phyloP scores from a whole-genome alignment of 768 basidiomycete species.

The Tephrocybe rancida region DNA sequence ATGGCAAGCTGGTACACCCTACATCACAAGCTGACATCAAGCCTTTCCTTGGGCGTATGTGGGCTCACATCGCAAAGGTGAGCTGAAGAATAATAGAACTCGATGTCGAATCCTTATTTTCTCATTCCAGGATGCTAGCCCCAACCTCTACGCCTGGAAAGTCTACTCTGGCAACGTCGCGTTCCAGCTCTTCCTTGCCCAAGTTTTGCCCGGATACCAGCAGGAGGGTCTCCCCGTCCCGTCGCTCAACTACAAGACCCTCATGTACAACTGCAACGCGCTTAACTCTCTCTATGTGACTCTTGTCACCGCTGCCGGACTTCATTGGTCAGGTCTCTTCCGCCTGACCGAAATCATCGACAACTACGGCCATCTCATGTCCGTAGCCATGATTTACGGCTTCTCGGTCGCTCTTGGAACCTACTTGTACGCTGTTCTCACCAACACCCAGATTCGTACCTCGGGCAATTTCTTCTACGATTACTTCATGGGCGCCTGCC shows the following conservation, averaged over 20 bases:
- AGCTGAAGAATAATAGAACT: slow-evolving; percentile 4
- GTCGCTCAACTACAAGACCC: slow-evolving; percentile 88
- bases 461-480: slow-evolving; percentile 95
- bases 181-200: slow-evolving; percentile 89
- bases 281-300: slow-evolving; percentile 84
- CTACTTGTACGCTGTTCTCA: slow-evolving; percentile 77
- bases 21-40: slow-evolving; percentile 65
- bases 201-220: slow-evolving; percentile 86
- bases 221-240: slow-evolving; percentile 98
- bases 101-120: not conserved
- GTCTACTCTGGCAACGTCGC: slow-evolving; percentile 88
- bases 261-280: slow-evolving; percentile 98
- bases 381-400: slow-evolving; percentile 91
- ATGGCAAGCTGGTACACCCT: slow-evolving; percentile 79
- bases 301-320: slow-evolving; percentile 67
- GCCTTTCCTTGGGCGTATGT: slow-evolving; percentile 84
- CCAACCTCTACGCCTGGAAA: slow-evolving; percentile 86
- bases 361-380: slow-evolving; percentile 95
- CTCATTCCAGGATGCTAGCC: slow-evolving; percentile 79
- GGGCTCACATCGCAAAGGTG: slow-evolving; percentile 81
- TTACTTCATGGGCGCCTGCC: slow-evolving; percentile 92
- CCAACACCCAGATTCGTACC: slow-evolving; percentile 87
- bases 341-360: slow-evolving; percentile 94
- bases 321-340: slow-evolving; percentile 84
- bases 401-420: slow-evolving; percentile 80